These are phyloP conservation scores for Cryptococcus sp. DNA, from an alignment of 1,284 basidiomycete genomes.

Conservation along the genomic window DNA sequence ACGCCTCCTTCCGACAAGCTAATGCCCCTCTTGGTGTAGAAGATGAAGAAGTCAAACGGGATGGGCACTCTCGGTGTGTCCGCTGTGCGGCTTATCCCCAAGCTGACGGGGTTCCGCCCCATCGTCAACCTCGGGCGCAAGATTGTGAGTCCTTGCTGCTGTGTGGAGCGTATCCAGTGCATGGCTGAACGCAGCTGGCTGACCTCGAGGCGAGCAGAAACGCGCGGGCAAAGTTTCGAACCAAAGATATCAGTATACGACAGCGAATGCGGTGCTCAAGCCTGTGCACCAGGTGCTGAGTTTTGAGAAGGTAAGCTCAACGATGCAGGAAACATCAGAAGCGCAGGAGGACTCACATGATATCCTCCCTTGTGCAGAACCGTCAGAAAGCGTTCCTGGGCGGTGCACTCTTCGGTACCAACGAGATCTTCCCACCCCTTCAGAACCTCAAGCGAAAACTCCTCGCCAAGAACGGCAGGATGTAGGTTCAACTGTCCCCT, in stretches of 20 bases:
- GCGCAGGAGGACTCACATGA: background rate
- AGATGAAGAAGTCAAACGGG: constrained; percentile 18
- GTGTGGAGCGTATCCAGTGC: no score
- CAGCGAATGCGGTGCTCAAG: constrained; percentile 53
- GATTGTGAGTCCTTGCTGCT: constrained; percentile 37
- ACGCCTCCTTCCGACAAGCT: background rate
- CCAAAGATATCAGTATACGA: no score
- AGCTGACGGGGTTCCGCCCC: constrained; percentile 87
- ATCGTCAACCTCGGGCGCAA: constrained; percentile 86
- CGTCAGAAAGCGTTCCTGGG: constrained; percentile 65
- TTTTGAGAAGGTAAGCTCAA: constrained; percentile 67
- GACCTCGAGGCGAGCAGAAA: constrained; percentile 8
- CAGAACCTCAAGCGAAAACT: constrained; percentile 66
- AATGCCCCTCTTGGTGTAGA: constrained; percentile 6
- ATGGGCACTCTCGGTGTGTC: constrained; percentile 32
- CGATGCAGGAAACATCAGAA: background rate
- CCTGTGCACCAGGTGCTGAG: constrained; percentile 76
- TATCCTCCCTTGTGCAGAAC: constrained; percentile 52
- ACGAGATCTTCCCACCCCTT: constrained; percentile 72
- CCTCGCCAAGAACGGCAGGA: constrained; percentile 51
- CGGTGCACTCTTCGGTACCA: constrained; percentile 74
- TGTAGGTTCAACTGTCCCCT: constrained; percentile 55
- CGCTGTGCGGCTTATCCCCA: constrained; percentile 84
- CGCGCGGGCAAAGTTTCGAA: background rate
- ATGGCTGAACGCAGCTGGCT: background rate